Conservation (phyloP, 345 rosid species). For the Populus tremula region DNA sequence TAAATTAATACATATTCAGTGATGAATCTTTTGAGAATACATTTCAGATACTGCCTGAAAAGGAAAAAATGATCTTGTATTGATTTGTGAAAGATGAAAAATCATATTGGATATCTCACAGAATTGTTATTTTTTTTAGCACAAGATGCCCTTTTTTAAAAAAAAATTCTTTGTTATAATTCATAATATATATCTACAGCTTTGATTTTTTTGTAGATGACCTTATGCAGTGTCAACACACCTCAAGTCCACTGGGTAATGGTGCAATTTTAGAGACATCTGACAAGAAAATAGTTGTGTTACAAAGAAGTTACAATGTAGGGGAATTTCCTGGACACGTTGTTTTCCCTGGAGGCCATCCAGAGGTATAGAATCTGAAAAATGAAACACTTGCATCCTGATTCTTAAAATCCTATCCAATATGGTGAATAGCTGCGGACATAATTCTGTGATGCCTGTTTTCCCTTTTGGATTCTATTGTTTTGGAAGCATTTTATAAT, state of each 20-base stretch:
- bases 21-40: neutral
- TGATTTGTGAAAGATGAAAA: neutral
- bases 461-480: neutral
- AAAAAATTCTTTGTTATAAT: neutral
- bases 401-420: neutral
- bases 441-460: neutral
- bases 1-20: neutral
- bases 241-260: slow-evolving; percentile 81
- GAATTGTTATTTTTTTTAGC: neutral
- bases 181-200: slow-evolving; percentile 1
- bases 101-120: neutral
- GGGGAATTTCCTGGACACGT: slow-evolving; percentile 92
- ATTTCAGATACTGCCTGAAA: neutral
- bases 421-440: neutral
- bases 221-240: slow-evolving; percentile 56
- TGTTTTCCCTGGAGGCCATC: slow-evolving; percentile 95
- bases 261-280: slow-evolving; percentile 72
- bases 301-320: slow-evolving; percentile 79
- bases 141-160: neutral
- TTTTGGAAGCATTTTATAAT: neutral
- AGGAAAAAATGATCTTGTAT: neutral
- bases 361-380: slow-evolving; percentile 53
- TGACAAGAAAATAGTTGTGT: slow-evolving; percentile 64
- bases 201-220: slow-evolving; percentile 49
- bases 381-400: slow-evolving; percentile 4